Percentiles rank a stretch among this genome's conserved stretches.
phyloP scores from a whole-genome alignment of 108 stramenopile species.

The Schizochytrium sp. region DNA sequence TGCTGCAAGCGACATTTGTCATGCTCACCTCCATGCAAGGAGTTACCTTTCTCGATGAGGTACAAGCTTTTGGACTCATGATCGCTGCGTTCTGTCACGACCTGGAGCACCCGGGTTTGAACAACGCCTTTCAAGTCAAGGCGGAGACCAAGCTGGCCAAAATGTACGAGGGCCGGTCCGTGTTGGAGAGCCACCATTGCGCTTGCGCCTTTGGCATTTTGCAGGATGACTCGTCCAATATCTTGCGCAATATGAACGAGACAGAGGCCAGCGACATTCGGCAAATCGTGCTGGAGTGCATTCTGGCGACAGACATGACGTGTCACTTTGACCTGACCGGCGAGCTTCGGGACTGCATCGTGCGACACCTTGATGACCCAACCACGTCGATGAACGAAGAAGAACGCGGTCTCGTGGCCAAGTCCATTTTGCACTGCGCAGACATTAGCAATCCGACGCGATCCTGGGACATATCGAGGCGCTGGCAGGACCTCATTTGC shows the following conservation, averaged over 20 bases:
- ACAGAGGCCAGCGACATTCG: slow-evolving; percentile 31
- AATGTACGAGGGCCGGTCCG: slow-evolving; percentile 60
- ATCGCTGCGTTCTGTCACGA: slow-evolving; percentile 68
- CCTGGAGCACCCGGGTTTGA: slow-evolving; percentile 71
- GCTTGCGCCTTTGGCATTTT: slow-evolving; percentile 43
- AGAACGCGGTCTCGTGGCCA: slow-evolving; percentile 26
- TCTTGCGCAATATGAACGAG: slow-evolving; percentile 28
- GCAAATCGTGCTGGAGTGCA: slow-evolving; percentile 48
- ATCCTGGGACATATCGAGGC: slow-evolving; percentile 29
- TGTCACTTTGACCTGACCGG: slow-evolving; percentile 48
- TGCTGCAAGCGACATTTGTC: slow-evolving; percentile 44
- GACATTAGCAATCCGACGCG: slow-evolving; percentile 60
- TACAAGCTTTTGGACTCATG: slow-evolving; percentile 55
- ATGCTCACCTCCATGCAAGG: slow-evolving; percentile 32
- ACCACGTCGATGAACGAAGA: not conserved
- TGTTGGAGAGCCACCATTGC: slow-evolving; percentile 71
- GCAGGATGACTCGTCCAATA: slow-evolving; percentile 4
- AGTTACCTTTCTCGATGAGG: slow-evolving; percentile 19
- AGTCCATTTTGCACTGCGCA: slow-evolving; percentile 51
- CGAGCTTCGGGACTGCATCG: not conserved
- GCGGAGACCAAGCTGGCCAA: slow-evolving; percentile 51
- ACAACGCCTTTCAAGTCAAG: slow-evolving; percentile 64
- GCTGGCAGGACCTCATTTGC: slow-evolving; percentile 46
- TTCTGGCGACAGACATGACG: slow-evolving; percentile 73
- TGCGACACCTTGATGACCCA: not conserved